These are phyloP conservation scores for Solanum pinnatisectum DNA, from an alignment of 257 asterid genomes.

Conservation along the genomic window DNA sequence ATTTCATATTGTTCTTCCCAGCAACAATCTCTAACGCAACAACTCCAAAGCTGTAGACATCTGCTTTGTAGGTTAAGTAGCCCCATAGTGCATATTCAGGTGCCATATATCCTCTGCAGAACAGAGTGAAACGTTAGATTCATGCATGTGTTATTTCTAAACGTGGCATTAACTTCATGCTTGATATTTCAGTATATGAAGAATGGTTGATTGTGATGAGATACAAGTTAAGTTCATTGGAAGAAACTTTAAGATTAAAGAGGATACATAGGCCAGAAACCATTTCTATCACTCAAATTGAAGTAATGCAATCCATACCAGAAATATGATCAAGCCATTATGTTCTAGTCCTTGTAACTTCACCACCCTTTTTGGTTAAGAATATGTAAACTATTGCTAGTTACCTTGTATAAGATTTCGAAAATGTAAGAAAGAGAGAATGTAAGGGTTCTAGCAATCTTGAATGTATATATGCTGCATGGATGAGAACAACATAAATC, in stretches of 20 bases:
- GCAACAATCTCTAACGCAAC: conserved; percentile 54
- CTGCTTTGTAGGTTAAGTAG: conserved; percentile 53
- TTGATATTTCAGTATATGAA: not conserved
- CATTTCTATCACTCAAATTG: not conserved
- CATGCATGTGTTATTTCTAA: not conserved
- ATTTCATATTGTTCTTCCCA: conserved; percentile 49
- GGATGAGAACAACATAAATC: not conserved
- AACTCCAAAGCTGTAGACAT: conserved; percentile 61
- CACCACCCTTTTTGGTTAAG: not conserved
- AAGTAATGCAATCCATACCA: not conserved
- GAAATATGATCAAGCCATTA: not conserved
- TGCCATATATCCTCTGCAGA: conserved; percentile 59
- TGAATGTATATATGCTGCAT: not conserved
- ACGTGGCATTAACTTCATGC: not conserved
- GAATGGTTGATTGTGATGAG: not conserved
- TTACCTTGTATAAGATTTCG: not conserved
- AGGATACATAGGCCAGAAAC: not conserved
- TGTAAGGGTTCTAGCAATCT: not conserved
- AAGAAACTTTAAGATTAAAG: not conserved
- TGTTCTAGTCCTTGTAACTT: not conserved
- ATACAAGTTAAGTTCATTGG: not conserved
- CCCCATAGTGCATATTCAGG: conserved; percentile 70
- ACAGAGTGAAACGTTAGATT: not conserved
- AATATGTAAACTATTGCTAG: not conserved
- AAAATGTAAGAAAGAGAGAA: not conserved